phyloP scores from a whole-genome alignment of 1,284 basidiomycete species.

The Calocybe gambosa region DNA sequence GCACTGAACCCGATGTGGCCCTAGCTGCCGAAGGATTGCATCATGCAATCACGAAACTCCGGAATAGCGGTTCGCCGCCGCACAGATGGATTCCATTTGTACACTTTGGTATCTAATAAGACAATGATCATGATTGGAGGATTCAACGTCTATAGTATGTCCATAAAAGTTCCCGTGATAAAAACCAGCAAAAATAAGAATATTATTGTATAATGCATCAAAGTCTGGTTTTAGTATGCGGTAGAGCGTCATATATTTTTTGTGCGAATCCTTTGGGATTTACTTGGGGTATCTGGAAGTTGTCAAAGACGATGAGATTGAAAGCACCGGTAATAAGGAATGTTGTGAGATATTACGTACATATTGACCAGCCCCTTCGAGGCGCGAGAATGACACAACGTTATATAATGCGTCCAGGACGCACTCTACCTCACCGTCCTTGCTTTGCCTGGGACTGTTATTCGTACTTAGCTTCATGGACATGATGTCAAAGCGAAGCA shows the following conservation, averaged over 20 bases:
- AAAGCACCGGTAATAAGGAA: too few relatives aligned
- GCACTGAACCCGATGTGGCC: conserved; percentile 11
- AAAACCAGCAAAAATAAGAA: too few relatives aligned
- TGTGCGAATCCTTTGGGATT: conserved; percentile 28
- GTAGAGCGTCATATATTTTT: conserved; percentile 25
- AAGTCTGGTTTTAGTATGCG: background rate
- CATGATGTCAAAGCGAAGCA: background rate
- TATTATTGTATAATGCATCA: too few relatives aligned
- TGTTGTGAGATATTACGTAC: conserved; percentile 22
- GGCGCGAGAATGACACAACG: conserved; percentile 32
- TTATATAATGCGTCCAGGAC: conserved; percentile 30
- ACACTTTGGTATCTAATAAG: conserved; percentile 20
- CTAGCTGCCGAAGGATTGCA: conserved; percentile 20
- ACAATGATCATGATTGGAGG: background rate
- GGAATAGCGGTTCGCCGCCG: conserved; percentile 15
- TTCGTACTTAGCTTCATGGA: background rate
- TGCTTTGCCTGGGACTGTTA: conserved; percentile 30
- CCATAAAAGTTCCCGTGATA: too few relatives aligned
- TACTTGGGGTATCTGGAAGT: conserved; percentile 24
- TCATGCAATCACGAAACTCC: conserved; percentile 18
- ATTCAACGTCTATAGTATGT: background rate
- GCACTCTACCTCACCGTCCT: conserved; percentile 33
- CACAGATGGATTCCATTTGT: conserved; percentile 24
- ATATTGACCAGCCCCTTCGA: conserved; percentile 32
- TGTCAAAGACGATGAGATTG: background rate